Base-by-base conservation (phyloP, 2,329 filamentous ascomycete genomes). In the Sarocladium oryzae region DNA sequence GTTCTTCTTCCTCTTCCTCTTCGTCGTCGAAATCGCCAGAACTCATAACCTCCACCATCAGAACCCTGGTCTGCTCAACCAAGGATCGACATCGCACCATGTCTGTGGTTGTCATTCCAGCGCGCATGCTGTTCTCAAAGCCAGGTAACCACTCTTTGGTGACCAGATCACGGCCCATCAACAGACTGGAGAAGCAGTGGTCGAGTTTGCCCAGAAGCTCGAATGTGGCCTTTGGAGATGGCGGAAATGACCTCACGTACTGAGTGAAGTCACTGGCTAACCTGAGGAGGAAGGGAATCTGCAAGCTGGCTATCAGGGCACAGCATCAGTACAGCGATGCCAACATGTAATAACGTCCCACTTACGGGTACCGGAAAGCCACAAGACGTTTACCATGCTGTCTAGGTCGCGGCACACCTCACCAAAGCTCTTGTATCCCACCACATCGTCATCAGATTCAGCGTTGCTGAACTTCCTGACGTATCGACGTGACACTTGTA, bases 81-180 rank as follows among this genome's bases (percentile, higher is more conserved):
- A 95, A 71, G 61, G 88, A 88, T 62, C 88, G 86, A 56, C 91
- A 86, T 36, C 92, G 80, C 7, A 97, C 89, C 76, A 93, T 95
- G 65, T 96, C 89, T 1, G 88, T 92, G 16, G 69, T 73, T 1
- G 84, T 89, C 73, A 88, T 85, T 1, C 88, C 85, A 0, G 83
- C 81, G 1, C 74, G 68, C 4, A 75, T 70, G 1, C 78, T 78
- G 6, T 71, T 75, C 56, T 82, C 79, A 55, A 91, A 89, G 0
- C 89, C 89, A 0, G 88, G 84, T 1, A 96, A 71, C 0, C 72
- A 60, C 35, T 84, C 79, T 0, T 79, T 77, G 0, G 84, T 84
- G 13, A 84, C 78, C 3, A 83, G 68, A 60, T 95, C 83, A 52
- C 77, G 69, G 3, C 87, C 86, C 21, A 75, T 70, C 1, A 96